Evolutionary conservation across 306 rosid species (phyloP), one percentile per base, ranked within the genome.

Genomic region (Argentina anserina): DNA sequence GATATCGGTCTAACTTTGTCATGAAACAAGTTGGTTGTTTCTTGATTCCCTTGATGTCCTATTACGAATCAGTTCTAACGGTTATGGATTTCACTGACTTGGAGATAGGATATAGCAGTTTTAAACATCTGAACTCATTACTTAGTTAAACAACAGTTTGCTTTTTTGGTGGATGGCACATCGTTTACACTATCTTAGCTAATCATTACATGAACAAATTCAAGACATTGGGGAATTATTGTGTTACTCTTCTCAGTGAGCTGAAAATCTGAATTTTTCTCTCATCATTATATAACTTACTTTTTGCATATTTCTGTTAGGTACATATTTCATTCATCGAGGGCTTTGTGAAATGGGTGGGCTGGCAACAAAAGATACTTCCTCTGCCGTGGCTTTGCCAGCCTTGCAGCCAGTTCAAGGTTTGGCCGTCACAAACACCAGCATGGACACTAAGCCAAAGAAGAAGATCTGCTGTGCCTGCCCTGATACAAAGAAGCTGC

Each of bases 401-500:
- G 82, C 70, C 49, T 70, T 84, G 15, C 84, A 74, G 71, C 76
- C 71, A 65, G 77, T 64, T 53, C 76, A 73, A 59, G 64, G 71
- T 14, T 17, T 84, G 17, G 50, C 77, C 26, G 55, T 69, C 28
- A 25, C 25, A 31, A 67, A 78, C 37, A 40, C 74, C 31, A 59
- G 26, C 37, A 47, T 74, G 26, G 90, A 89, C 28, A 70, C 88
- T 36, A 89, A 87, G 77, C 89, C 89, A 14, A 90, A 93, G 87
- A 92, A 90, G 86, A 93, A 87, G 78, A 89, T 90, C 17, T 93
- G 98, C 21, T 93, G 97, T 79, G 97, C 93, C 59, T 93, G 97
- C 79, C 98, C 93, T 0, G 97, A 89, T 28, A 73, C 87, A n/a
- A 91, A 89, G 76, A 88, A 65, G 85, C 76, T 91, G 63, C 78